phyloP scores from a whole-genome alignment of 345 rosid species.

The Cardiospermum halicacabum region DNA sequence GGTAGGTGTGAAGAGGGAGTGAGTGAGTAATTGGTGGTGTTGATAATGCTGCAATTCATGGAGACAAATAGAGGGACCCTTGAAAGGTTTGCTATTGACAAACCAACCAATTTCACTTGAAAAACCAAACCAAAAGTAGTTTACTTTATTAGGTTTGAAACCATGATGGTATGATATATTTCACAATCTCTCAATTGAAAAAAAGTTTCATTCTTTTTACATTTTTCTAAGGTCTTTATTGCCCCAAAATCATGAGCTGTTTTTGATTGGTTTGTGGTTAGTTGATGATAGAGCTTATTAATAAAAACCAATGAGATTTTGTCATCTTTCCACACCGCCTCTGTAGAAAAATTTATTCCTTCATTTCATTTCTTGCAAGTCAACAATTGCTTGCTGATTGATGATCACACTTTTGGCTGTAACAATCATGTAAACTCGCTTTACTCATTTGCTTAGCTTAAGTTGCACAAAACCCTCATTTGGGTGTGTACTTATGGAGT shows the following conservation, averaged over 20 bases:
- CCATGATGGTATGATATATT: background rate
- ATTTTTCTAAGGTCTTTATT: background rate
- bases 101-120: slow-evolving; percentile 21
- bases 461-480: no score
- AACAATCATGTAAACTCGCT: background rate
- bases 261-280: slow-evolving; percentile 5
- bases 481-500: no score
- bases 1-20: slow-evolving; percentile 17
- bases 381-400: slow-evolving; percentile 17
- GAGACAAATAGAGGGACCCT: slow-evolving; percentile 19
- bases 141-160: slow-evolving; percentile 11
- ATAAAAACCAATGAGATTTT: background rate
- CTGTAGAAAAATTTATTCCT: background rate
- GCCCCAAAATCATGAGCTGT: background rate
- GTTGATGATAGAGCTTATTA: background rate
- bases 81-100: slow-evolving; percentile 21
- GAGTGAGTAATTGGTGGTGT: slow-evolving; percentile 5
- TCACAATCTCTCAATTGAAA: background rate
- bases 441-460: background rate
- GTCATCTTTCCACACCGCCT: slow-evolving; percentile 1
- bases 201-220: background rate
- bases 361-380: background rate
- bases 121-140: background rate
- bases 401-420: background rate
- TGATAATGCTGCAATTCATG: slow-evolving; percentile 16